Percentiles rank a stretch among this genome's conserved stretches.
Evolutionary conservation across 257 asterid genomes (phyloP).

Genomic region (Thymus mandschuricus): DNA sequence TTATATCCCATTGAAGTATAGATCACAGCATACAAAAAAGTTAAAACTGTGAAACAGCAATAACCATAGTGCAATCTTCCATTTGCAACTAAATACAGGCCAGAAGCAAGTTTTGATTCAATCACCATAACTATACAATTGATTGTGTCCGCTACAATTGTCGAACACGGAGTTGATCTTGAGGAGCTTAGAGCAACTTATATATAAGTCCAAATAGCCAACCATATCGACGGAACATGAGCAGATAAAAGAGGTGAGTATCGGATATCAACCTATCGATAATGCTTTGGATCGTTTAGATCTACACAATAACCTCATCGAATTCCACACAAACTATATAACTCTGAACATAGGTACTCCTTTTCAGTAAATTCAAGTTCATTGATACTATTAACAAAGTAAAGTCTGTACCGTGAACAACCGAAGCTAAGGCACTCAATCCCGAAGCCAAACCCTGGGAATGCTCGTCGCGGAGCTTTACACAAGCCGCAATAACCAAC

Average conservation of each 20-base stretch:
- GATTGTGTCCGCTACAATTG: neutral
- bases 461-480: constrained; percentile 51
- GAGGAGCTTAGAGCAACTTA: constrained; percentile 6
- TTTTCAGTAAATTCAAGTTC: neutral
- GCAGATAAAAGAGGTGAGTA: constrained; percentile 16
- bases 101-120: neutral
- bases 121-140: neutral
- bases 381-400: neutral
- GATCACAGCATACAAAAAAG: neutral
- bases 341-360: constrained; percentile 6
- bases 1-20: neutral
- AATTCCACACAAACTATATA: constrained; percentile 5
- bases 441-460: constrained; percentile 58
- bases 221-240: neutral
- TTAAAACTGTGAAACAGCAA: neutral
- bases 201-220: neutral
- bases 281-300: constrained; percentile 12
- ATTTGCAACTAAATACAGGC: neutral
- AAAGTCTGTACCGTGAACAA: constrained; percentile 67
- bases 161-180: neutral
- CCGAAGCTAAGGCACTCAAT: constrained; percentile 63
- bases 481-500: constrained; percentile 51
- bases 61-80: constrained; percentile 1
- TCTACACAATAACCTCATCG: constrained; percentile 9
- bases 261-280: neutral